Percentiles rank a stretch among this genome's conserved stretches.
Conservation (phyloP, 345 rosid species). For the Syzygium aqueum region DNA sequence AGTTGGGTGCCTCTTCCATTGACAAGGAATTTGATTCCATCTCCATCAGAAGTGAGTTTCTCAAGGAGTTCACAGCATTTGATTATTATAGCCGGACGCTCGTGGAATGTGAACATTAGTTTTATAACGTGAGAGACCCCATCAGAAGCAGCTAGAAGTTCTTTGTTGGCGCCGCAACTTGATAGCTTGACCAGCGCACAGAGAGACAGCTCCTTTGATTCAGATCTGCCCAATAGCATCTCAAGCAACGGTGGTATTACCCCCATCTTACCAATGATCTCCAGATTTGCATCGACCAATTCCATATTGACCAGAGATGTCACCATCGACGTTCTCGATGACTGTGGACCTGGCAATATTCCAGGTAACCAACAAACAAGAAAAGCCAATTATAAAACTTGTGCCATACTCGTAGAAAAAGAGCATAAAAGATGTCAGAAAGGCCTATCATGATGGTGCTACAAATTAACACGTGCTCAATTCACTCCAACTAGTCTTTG, state of each 20-base stretch:
- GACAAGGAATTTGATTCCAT: constrained; percentile 44
- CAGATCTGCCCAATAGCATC: constrained; percentile 31
- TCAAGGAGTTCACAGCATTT: constrained; percentile 46
- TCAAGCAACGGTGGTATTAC: constrained; percentile 49
- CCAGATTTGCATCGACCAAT: constrained; percentile 35
- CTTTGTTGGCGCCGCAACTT: constrained; percentile 30
- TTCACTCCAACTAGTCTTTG: background rate
- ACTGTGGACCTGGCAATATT: constrained; percentile 36
- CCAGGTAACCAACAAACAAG: background rate
- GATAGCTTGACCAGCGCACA: constrained; percentile 38
- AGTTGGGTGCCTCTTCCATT: constrained; percentile 37
- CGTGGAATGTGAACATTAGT: constrained; percentile 26
- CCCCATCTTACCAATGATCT: constrained; percentile 47
- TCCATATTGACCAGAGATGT: constrained; percentile 42
- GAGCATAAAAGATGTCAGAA: background rate
- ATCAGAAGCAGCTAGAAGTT: constrained; percentile 39
- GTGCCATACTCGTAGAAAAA: background rate
- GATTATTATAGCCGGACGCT: constrained; percentile 18
- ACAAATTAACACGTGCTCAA: background rate
- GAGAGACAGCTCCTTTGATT: constrained; percentile 40
- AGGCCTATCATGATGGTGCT: background rate
- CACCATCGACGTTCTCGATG: constrained; percentile 36
- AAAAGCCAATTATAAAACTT: background rate
- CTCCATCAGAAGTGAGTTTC: constrained; percentile 27
- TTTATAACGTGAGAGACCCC: constrained; percentile 39